A percentile compares a stretch with the other conserved stretches of the same genome.
phyloP scores from a whole-genome alignment of 2,329 filamentous ascomycete genomes.

The Neonectria hederae region DNA sequence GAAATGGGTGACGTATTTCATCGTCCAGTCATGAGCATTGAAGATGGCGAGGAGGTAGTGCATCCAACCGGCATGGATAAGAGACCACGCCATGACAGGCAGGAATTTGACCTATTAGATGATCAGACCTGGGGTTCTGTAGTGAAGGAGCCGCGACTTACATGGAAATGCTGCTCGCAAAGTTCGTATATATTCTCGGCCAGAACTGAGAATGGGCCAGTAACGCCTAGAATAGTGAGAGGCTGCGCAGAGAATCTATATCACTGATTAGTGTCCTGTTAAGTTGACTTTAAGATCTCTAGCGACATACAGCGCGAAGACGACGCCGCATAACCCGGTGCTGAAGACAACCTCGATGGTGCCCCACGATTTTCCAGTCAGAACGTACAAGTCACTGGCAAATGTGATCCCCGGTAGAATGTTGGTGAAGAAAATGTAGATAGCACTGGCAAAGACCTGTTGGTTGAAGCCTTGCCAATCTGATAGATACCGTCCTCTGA shows the following conservation, averaged over 20 bases:
- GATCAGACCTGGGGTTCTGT: constrained; percentile 1
- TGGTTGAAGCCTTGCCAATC: constrained; percentile 71
- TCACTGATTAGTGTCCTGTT: not conserved
- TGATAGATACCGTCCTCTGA: constrained; percentile 58
- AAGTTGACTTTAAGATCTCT: not conserved
- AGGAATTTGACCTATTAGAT: constrained; percentile 63
- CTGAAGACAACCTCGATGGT: constrained; percentile 74
- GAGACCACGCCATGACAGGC: constrained; percentile 74
- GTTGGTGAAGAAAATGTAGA: constrained; percentile 75
- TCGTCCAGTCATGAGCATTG: constrained; percentile 76
- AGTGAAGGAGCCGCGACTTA: constrained; percentile 39
- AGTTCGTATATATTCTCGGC: constrained; percentile 72
- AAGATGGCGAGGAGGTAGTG: constrained; percentile 71
- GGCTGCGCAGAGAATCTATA: constrained; percentile 66
- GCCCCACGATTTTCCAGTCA: constrained; percentile 71
- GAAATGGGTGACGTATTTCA: constrained; percentile 75
- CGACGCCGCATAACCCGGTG: constrained; percentile 70
- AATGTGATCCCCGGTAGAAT: constrained; percentile 74
- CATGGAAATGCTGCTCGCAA: constrained; percentile 64
- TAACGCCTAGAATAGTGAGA: constrained; percentile 72
- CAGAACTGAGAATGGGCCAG: constrained; percentile 73
- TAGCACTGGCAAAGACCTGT: constrained; percentile 68
- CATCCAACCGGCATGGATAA: constrained; percentile 73
- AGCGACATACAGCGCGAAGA: constrained; percentile 65
- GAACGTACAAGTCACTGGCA: constrained; percentile 69